A percentile compares a stretch with the other conserved stretches of the same genome.
These are phyloP conservation scores for Cladosporium sp. DNA, from an alignment of 2,329 filamentous ascomycete species.

Conservation along the genomic window DNA sequence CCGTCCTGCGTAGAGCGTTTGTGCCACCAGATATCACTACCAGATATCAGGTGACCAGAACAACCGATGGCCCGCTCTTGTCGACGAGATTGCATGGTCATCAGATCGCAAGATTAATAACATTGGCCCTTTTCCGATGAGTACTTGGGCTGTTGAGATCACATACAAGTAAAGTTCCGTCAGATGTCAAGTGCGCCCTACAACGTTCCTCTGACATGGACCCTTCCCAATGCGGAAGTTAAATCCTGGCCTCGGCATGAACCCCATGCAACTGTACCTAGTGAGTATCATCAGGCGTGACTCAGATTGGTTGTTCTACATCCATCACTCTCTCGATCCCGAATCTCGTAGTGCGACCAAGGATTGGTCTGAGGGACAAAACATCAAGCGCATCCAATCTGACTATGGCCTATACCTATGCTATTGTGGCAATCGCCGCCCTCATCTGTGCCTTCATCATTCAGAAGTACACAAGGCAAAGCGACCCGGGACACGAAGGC, in stretches of 20 bases:
- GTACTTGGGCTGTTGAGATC: too few relatives aligned
- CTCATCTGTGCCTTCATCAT: background rate
- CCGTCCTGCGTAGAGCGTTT: too few relatives aligned
- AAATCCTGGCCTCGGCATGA: background rate
- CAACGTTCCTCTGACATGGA: background rate
- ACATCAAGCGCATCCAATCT: background rate
- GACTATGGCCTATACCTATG: background rate
- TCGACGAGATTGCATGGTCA: too few relatives aligned
- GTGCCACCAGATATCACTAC: too few relatives aligned
- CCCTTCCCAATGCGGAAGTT: background rate
- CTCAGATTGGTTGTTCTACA: background rate
- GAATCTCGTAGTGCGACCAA: background rate
- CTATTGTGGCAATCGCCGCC: background rate
- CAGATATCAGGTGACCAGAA: too few relatives aligned
- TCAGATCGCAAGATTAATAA: too few relatives aligned
- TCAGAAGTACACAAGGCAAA: background rate
- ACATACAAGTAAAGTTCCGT: too few relatives aligned
- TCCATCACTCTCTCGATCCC: conserved; percentile 3
- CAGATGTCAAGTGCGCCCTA: too few relatives aligned
- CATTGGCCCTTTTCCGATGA: too few relatives aligned
- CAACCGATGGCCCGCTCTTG: too few relatives aligned
- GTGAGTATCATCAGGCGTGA: background rate
- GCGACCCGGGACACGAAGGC: background rate
- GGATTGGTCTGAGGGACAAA: background rate
- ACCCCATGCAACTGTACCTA: background rate